Base-by-base conservation (phyloP, 2,329 filamentous ascomycete species). In the Ophiostoma sp. region DNA sequence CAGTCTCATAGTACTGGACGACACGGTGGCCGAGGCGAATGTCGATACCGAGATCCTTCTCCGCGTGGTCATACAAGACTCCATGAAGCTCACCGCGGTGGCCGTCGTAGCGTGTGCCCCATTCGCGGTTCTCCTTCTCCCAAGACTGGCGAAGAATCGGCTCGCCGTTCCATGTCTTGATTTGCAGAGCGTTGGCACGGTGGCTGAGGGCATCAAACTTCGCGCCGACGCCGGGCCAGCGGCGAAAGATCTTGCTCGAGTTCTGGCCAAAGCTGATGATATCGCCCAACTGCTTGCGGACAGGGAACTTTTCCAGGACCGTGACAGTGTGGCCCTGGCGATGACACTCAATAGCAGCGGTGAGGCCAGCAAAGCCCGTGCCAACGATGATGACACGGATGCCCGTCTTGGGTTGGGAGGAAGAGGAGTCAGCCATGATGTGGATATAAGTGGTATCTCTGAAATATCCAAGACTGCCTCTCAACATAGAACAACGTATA, bases 201-300 rank as follows among this genome's bases (percentile, higher is more conserved):
- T 82, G 84, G 73, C 83, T 84, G 36, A 88, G 79, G 1, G 80
- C 78, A 67, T 83, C 80, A 71, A 87, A 79, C 76, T 80, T 77
- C 41, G 81, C 81, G 8, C 80, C 79, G 5, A 87, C 80, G 20
- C 81, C 80, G 20, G 84, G 82, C 73, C 73, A 74, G n/a, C 72
- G 72, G 4, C 60, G 41, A 74, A 88, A 87, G 73, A 89, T 87
- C 48, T 86, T 83, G 1, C 85, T 85, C 15, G 81, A 84, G 74
- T 89, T 89, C 67, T 85, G 81, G 1, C 86, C 86, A 72, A 88
- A 88, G 31, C 83, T 85, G 73, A 88, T 88, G 72, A 88, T 87
- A 77, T 89, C 85, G 68, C 87, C 87, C 0, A 89, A 81, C 13
- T 81, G 78, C 73, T 88, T 89, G 71, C 88, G 81, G 67, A 83